Conservation (phyloP, 2,329 filamentous ascomycete species). For the Sarocladiaceae sp. region DNA sequence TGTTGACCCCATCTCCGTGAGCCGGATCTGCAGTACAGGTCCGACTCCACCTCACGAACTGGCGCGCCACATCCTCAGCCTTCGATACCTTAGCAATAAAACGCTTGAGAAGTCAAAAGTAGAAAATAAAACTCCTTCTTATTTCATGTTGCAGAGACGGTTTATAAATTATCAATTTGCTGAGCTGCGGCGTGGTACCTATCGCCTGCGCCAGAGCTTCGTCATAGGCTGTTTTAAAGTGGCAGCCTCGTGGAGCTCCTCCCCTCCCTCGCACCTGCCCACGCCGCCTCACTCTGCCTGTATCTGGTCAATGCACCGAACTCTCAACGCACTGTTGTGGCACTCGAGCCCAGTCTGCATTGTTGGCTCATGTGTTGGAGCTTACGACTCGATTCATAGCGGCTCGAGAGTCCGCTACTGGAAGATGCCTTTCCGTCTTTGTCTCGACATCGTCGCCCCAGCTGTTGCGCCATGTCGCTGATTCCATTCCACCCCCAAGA, state of each 20-base stretch:
- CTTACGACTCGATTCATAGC: background rate
- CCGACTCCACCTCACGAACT: too few relatives aligned
- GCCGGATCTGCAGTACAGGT: too few relatives aligned
- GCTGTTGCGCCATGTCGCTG: constrained; percentile 50
- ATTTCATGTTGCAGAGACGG: too few relatives aligned
- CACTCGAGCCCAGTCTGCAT: background rate
- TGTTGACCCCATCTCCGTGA: too few relatives aligned
- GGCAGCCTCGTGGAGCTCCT: background rate
- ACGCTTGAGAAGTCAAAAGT: too few relatives aligned
- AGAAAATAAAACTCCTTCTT: too few relatives aligned
- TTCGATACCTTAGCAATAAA: too few relatives aligned
- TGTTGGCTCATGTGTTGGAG: too few relatives aligned
- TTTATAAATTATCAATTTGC: too few relatives aligned
- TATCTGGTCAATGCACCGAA: background rate
- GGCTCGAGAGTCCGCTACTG: background rate
- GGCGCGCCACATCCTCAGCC: too few relatives aligned
- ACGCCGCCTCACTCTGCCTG: too few relatives aligned
- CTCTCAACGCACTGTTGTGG: background rate
- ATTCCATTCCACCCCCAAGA: constrained; percentile 72
- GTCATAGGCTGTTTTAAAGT: background rate
- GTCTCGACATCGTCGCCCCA: constrained; percentile 11
- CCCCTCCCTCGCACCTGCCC: constrained; percentile 1
- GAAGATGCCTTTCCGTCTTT: constrained; percentile 15
- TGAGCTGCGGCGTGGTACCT: too few relatives aligned
- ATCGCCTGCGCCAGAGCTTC: background rate